phyloP scores from a whole-genome alignment of 139 green algal species.

The Chlorella sp. region DNA sequence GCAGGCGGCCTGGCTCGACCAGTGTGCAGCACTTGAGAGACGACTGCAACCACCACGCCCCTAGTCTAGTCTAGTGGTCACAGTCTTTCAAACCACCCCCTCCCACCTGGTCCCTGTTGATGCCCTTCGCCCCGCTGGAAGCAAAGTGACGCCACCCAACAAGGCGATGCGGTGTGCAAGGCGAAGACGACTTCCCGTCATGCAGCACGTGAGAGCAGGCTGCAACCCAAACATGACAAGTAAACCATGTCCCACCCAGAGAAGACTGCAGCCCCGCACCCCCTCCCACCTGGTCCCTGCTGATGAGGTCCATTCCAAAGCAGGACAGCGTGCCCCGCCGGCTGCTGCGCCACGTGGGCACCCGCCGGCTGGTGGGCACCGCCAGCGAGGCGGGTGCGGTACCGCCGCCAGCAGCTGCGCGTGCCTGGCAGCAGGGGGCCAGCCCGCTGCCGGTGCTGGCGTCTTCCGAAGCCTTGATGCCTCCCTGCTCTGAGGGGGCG shows the following conservation, averaged over 20 bases:
- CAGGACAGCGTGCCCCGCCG: not conserved
- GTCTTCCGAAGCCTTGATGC: not conserved
- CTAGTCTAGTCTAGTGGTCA: too few relatives aligned
- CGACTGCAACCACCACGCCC: too few relatives aligned
- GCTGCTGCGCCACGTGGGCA: conserved; percentile 10
- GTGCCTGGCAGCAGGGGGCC: conserved; percentile 9
- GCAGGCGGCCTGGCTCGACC: too few relatives aligned
- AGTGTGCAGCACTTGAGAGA: too few relatives aligned
- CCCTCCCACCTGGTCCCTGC: not conserved
- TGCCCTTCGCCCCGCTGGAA: not conserved
- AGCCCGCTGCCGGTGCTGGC: not conserved
- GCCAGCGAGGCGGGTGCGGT: not conserved
- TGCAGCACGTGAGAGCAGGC: too few relatives aligned
- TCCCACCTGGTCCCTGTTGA: not conserved
- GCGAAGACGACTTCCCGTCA: too few relatives aligned
- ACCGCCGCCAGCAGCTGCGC: not conserved
- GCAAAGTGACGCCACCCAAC: not conserved
- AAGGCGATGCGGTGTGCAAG: too few relatives aligned
- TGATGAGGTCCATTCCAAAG: not conserved
- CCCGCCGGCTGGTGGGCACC: conserved; percentile 5
- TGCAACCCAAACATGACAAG: too few relatives aligned
- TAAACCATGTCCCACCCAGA: too few relatives aligned
- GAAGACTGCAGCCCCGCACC: too few relatives aligned
- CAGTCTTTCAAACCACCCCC: too few relatives aligned
- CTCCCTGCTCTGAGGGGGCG: not conserved